Base-by-base conservation (phyloP, 208 protist species). In the Crithidia fasciculata region DNA sequence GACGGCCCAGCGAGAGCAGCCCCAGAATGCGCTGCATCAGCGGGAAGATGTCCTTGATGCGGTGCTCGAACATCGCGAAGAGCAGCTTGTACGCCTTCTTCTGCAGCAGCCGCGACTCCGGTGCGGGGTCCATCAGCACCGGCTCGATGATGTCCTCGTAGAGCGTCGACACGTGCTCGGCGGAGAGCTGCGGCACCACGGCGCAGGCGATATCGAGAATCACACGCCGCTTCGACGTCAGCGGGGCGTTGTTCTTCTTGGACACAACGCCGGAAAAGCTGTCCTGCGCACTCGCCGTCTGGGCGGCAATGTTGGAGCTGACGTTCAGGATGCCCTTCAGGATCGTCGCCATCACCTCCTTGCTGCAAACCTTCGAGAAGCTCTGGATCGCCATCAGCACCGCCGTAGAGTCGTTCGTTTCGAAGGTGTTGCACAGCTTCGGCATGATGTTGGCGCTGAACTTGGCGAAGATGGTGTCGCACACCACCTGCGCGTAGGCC, bases 1-100 rank as follows among this genome's bases (percentile, higher is more conserved):
- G 84, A 8, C 88, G 87, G 52, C 92, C 87, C n/a, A 94, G 74
- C 5, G 85, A 82, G 5, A 96, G 76, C 10, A 92, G 61, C n/a
- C 89, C 84, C 0, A 89, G 73, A 52, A 96, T 86, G 55, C 88
- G 81, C 16, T 82, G 75, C 66, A 96, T 85, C 4, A 96, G 57
- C 16, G 78, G 82, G 39, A 90, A 88, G 52, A 96, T 83, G 64
- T 96, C 92, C 67, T 86, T 85, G 9, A 91, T 81, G 64, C 89
- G 85, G 72, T 93, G 70, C 72, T 96, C 92, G 70, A 96, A 94
- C 80, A 96, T 88, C 57, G 87, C 65, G 50, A 86, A 88, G 62
- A 96, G 86, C 58, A 96, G 81, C 77, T 96, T 96, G 83, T 96
- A 96, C 3, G 92, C 92, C 62, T 96, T 96, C 78, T 96, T 96